These are phyloP conservation scores for Blastobotrys chiropterorum DNA, from an alignment of 805 yeast genomes.

Conservation along the genomic window DNA sequence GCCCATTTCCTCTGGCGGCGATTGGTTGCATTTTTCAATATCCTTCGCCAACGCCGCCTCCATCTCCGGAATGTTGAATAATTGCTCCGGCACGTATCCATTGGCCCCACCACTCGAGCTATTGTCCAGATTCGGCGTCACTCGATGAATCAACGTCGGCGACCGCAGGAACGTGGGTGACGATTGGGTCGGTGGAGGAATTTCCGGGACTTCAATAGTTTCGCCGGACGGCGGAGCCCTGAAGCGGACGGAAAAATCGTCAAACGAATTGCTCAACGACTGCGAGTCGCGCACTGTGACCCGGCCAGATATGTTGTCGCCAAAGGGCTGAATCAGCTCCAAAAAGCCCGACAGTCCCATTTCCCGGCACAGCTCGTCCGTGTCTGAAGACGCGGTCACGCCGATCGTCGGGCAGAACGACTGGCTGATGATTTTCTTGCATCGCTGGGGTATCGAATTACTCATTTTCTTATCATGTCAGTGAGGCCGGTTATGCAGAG, in stretches of 20 bases:
- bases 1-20: not conserved
- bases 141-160: conserved; percentile 17
- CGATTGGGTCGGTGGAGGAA: not conserved
- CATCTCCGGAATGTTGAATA: conserved; percentile 34
- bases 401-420: conserved; percentile 1
- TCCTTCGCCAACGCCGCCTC: conserved; percentile 22
- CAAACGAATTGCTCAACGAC: conserved; percentile 42
- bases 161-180: not conserved
- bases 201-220: conserved; percentile 1
- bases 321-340: conserved; percentile 48
- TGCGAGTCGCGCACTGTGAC: conserved; percentile 49
- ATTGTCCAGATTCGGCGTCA: conserved; percentile 6
- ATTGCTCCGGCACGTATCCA: conserved; percentile 13
- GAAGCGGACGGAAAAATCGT: conserved; percentile 54
- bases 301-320: conserved; percentile 44
- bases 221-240: conserved; percentile 17
- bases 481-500: not conserved
- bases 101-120: not conserved
- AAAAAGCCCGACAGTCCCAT: conserved; percentile 40
- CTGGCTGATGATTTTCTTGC: conserved; percentile 1
- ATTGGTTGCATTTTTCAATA: conserved; percentile 3
- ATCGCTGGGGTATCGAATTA: not conserved
- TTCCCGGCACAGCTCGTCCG: conserved; percentile 31
- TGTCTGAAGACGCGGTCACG: not conserved
- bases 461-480: conserved; percentile 2